Evolutionary conservation across 805 yeast genomes (phyloP).

Genomic region (Saturnispora saitoi): DNA sequence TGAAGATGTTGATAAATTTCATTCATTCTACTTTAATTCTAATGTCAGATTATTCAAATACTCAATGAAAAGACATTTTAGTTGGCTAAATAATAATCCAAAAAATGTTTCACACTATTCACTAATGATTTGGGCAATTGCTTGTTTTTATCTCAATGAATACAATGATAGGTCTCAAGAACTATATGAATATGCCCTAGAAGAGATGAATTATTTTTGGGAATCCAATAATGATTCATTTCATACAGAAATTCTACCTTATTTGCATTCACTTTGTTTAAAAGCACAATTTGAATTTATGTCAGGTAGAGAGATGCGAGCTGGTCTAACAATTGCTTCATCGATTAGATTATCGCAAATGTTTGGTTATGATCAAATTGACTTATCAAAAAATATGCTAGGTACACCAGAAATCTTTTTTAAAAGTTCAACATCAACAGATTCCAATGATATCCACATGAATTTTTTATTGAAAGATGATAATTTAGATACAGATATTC

Average conservation of each 20-base stretch:
- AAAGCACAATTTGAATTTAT: slow-evolving; percentile 23
- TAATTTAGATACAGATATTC: slow-evolving; percentile 19
- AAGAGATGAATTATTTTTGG: slow-evolving; percentile 17
- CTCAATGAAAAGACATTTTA: slow-evolving; percentile 17
- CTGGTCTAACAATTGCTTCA: slow-evolving; percentile 22
- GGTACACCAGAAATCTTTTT: slow-evolving; percentile 16
- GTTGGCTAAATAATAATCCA: slow-evolving; percentile 17
- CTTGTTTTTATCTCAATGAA: slow-evolving; percentile 15
- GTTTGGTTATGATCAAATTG: slow-evolving; percentile 26
- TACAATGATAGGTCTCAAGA: slow-evolving; percentile 14
- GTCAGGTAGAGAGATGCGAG: slow-evolving; percentile 20
- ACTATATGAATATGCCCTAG: slow-evolving; percentile 16
- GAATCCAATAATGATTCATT: slow-evolving; percentile 11
- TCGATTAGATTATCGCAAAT: slow-evolving; percentile 25
- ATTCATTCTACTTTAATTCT: slow-evolving; percentile 13
- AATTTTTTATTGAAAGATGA: slow-evolving; percentile 16
- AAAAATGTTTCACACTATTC: slow-evolving; percentile 15
- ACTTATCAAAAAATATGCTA: slow-evolving; percentile 17
- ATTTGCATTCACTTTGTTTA: slow-evolving; percentile 20
- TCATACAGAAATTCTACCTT: slow-evolving; percentile 18
- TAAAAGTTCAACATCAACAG: slow-evolving; percentile 9
- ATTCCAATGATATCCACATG: slow-evolving; percentile 1
- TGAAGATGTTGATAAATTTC: slow-evolving; percentile 18
- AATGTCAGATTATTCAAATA: slow-evolving; percentile 14
- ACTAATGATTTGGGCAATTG: slow-evolving; percentile 21